These are phyloP conservation scores for Septoria petroselini DNA, from an alignment of 2,329 filamentous ascomycete genomes.

Conservation along the genomic window DNA sequence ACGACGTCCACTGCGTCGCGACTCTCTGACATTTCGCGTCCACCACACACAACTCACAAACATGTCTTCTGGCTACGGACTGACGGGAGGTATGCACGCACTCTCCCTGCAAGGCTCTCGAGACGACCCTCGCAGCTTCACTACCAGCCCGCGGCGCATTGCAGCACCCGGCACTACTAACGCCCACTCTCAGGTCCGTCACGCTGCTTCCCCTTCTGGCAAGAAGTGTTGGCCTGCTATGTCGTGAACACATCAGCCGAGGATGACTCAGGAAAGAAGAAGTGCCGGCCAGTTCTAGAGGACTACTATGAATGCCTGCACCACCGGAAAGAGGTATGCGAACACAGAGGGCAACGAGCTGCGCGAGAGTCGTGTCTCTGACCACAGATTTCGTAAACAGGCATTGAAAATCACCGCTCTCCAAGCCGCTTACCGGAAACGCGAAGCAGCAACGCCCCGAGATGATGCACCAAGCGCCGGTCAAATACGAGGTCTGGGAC, in stretches of 20 bases:
- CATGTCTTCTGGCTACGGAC: conserved; percentile 81
- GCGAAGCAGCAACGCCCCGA: conserved; percentile 69
- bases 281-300: conserved; percentile 80
- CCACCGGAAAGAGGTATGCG: conserved; percentile 92
- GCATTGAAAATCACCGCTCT: conserved; percentile 73
- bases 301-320: conserved; percentile 99
- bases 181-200: conserved; percentile 53
- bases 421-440: conserved; percentile 80
- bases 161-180: not conserved
- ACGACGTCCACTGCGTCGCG: not conserved
- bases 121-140: not conserved
- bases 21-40: too few species aligned
- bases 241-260: conserved; percentile 84
- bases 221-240: conserved; percentile 97
- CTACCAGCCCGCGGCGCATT: not conserved
- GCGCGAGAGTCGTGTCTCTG: not conserved
- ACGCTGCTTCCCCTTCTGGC: conserved; percentile 99
- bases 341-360: not conserved
- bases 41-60: conserved; percentile 22
- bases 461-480: conserved; percentile 79
- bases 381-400: conserved; percentile 47
- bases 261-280: conserved; percentile 76
- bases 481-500: conserved; percentile 80
- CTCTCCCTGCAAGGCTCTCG: not conserved
- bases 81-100: conserved; percentile 66